Evolutionary conservation across 2,329 filamentous ascomycete genomes (phyloP).

Genomic region (Beauveria asiatica): DNA sequence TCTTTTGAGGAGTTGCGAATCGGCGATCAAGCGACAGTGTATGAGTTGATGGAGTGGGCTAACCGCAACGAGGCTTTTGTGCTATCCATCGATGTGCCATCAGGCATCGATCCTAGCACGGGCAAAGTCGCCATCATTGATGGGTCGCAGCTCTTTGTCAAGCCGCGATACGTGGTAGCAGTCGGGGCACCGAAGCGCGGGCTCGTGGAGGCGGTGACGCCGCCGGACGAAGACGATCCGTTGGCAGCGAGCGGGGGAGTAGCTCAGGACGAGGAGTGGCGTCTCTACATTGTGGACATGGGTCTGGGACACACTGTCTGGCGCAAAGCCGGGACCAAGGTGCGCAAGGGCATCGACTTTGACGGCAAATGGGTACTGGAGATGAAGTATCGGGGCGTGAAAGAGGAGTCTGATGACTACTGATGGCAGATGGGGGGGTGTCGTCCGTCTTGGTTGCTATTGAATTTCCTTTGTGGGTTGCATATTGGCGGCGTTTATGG

Average conservation of each 20-base stretch:
- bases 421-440: not conserved
- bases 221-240: constrained; percentile 33
- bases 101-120: constrained; percentile 72
- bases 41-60: constrained; percentile 88
- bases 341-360: constrained; percentile 81
- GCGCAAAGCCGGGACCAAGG: constrained; percentile 73
- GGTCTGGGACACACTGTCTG: constrained; percentile 76
- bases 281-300: constrained; percentile 77
- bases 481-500: constrained; percentile 7
- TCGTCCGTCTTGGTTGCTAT: not conserved
- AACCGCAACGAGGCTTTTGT: constrained; percentile 79
- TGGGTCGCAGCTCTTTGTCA: constrained; percentile 69
- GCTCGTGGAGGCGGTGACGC: constrained; percentile 65
- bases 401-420: constrained; percentile 20
- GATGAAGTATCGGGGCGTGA: constrained; percentile 43
- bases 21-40: constrained; percentile 73
- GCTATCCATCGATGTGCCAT: constrained; percentile 83
- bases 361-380: constrained; percentile 78
- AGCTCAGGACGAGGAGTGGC: constrained; percentile 56
- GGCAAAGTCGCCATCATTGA: constrained; percentile 61
- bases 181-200: constrained; percentile 84
- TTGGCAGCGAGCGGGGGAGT: constrained; percentile 21
- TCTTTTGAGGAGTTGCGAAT: constrained; percentile 82
- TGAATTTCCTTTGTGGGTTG: constrained; percentile 8
- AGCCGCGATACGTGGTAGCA: constrained; percentile 73